Evolutionary conservation across 2,329 filamentous ascomycete genomes (phyloP).

Genomic region (Neopestalotiopsis clavispora): DNA sequence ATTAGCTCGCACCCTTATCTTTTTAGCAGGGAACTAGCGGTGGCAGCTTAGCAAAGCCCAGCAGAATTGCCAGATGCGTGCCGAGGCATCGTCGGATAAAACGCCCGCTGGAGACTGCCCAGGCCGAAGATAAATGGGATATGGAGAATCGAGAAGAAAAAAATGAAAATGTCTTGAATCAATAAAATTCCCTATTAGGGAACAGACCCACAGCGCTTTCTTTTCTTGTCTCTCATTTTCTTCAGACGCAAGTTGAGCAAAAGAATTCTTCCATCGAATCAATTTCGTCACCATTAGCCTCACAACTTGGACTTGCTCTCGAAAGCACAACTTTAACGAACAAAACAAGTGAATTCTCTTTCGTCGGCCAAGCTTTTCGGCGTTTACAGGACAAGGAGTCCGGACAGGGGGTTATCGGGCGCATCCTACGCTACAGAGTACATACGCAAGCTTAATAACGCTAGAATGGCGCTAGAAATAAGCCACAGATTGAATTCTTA

Average conservation of each 20-base stretch:
- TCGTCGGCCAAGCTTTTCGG: background rate
- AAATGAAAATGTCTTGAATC: background rate
- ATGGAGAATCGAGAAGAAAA: background rate
- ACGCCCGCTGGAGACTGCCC: background rate
- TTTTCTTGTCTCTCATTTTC: background rate
- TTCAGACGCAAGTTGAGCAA: background rate
- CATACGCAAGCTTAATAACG: background rate
- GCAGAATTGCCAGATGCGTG: background rate
- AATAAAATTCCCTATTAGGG: background rate
- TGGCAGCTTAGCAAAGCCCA: background rate
- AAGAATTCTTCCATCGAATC: background rate
- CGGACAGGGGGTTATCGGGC: background rate
- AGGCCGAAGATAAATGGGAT: background rate
- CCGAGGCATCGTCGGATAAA: background rate
- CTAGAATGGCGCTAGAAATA: background rate
- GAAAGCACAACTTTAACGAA: background rate
- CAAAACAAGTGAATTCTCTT: background rate
- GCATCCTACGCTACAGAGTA: background rate
- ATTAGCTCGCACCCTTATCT: constrained; percentile 6
- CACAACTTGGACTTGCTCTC: no score
- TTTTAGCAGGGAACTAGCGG: background rate
- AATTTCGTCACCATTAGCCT: background rate
- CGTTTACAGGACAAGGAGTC: background rate
- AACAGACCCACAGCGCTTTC: background rate
- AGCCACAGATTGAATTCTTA: background rate